Conservation (phyloP, 2,329 filamentous ascomycete genomes). For the Teratosphaeria gauchensis region DNA sequence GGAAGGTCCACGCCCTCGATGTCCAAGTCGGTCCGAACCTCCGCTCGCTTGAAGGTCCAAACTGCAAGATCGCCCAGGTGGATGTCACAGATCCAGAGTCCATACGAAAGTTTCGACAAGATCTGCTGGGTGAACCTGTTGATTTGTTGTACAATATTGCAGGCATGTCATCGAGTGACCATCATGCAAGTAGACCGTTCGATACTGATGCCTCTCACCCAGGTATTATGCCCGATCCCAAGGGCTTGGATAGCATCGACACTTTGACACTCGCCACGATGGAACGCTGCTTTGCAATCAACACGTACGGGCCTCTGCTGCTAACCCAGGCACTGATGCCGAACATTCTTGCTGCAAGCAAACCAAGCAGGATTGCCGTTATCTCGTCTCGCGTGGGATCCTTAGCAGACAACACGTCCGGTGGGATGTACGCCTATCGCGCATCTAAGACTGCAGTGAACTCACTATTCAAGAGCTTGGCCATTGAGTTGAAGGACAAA, state of each 20-base stretch:
- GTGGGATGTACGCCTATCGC: conserved; percentile 36
- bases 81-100: conserved; percentile 27
- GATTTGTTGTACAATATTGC: conserved; percentile 32
- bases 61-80: conserved; percentile 12
- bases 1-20: conserved; percentile 25
- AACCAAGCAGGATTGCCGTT: conserved; percentile 29
- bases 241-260: conserved; percentile 20
- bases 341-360: conserved; percentile 26
- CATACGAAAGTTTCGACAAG: conserved; percentile 25
- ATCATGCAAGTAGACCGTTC: not conserved
- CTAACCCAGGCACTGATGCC: conserved; percentile 36
- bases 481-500: conserved; percentile 32
- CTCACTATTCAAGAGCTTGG: conserved; percentile 34
- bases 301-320: conserved; percentile 29
- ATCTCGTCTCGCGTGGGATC: conserved; percentile 35
- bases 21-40: conserved; percentile 21
- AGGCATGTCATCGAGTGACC: conserved; percentile 15
- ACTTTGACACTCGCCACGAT: conserved; percentile 18
- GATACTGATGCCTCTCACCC: not conserved
- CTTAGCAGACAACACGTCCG: conserved; percentile 34
- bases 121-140: conserved; percentile 22
- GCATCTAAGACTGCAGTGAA: conserved; percentile 38
- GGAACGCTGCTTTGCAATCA: conserved; percentile 26
- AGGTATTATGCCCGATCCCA: not conserved
- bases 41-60: conserved; percentile 15